Evolutionary conservation across 75 land plant genomes (phyloP).

Genomic region (Selaginella tamariscina): DNA sequence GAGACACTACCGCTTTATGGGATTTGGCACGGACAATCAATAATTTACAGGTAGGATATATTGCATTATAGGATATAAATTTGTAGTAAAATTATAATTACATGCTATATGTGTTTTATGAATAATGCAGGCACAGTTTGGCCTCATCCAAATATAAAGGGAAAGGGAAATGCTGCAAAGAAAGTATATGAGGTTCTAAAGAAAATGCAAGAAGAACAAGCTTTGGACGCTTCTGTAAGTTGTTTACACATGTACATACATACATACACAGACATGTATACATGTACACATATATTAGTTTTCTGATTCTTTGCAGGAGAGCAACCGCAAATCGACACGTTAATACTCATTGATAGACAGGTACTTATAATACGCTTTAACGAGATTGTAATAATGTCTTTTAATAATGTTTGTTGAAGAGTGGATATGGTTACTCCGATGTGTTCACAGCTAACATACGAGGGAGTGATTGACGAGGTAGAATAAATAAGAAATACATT

Average conservation of each 20-base stretch:
- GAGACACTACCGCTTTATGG: constrained; percentile 84
- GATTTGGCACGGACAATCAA: constrained; percentile 77
- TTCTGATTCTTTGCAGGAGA: constrained; percentile 38
- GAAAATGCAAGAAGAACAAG: constrained; percentile 72
- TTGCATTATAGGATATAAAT: neutral
- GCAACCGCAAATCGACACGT: constrained; percentile 74
- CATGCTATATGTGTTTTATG: constrained; percentile 9
- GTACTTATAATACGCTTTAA: constrained; percentile 22
- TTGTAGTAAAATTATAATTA: neutral
- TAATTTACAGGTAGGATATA: constrained; percentile 68
- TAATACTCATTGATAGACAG: constrained; percentile 84
- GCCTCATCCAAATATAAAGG: constrained; percentile 88
- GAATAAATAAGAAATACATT: no score
- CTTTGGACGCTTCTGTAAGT: constrained; percentile 33
- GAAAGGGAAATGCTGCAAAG: constrained; percentile 83
- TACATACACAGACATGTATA: no score
- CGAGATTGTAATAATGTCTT: neutral
- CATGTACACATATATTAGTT: no score
- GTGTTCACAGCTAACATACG: constrained; percentile 94
- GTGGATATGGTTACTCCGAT: constrained; percentile 98
- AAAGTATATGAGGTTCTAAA: constrained; percentile 63
- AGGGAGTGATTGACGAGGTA: constrained; percentile 99
- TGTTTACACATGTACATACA: no score
- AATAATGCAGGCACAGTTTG: constrained; percentile 29
- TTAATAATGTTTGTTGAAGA: no score